Base-by-base conservation (phyloP, 2,329 filamentous ascomycete genomes). In the Pestalotiopsis sp. region DNA sequence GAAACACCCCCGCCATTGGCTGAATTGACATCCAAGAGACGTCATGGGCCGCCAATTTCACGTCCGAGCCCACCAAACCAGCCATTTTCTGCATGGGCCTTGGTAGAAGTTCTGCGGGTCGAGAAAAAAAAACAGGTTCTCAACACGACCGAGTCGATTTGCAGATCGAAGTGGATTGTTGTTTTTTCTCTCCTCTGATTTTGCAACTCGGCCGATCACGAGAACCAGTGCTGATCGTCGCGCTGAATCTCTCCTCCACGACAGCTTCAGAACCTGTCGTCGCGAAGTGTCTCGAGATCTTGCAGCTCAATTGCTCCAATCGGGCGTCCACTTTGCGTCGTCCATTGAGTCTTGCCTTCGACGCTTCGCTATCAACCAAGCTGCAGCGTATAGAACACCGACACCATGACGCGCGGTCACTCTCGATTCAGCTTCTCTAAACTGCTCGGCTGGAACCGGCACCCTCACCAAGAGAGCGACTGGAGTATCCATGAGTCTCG, bases 401-500 rank as follows among this genome's bases (percentile, higher is more conserved):
- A 31, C 13, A 38, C 27, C 31, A 66, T 66, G 64, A 56, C 64
- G 45, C 31, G 64, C 41, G 31, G 31, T 20, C 27, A 36, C 31
- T 72, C 67, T 61, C 69, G 76, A 17, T 78, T 78, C 66, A 78
- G 71, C 68, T 80, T 76, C 74, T 73, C 75, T 38, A 70, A 71
- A 64, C 39, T 81, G 17, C 69, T 82, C 2, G 79, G 80, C 52
- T 81, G 79, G 77, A 77, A 80, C 66, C 72, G 71, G n/a, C 77
- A 77, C 36, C 76, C 76, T 5, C 70, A 74, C 17, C 75, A 76
- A 38, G 76, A 75, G 12, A 80, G 72, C 66, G 74, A 77, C 25
- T 77, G 75, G 77, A 81, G 81, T 73, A 73, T 83, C 61, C 80
- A 80, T 25, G 82, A 85, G 70, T 82, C 84, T 64, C 82, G 83